These are phyloP conservation scores for Skeletonema grethae DNA, from an alignment of 108 stramenopile species.

Conservation along the genomic window DNA sequence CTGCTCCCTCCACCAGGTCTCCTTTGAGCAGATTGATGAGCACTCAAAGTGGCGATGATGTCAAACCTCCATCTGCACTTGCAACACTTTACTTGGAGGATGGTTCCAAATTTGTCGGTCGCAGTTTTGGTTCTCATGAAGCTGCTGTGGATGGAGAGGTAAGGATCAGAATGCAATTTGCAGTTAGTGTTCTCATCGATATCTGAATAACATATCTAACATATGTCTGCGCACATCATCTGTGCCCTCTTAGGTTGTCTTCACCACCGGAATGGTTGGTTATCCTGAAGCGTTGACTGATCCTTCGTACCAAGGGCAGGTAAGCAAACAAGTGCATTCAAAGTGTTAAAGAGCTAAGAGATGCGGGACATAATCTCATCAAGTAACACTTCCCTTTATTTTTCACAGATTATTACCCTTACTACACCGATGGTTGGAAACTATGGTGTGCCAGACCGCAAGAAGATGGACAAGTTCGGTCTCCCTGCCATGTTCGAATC, in stretches of 20 bases:
- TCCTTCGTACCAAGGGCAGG: slow-evolving; percentile 97
- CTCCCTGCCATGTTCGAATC: slow-evolving; percentile 94
- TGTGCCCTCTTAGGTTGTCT: slow-evolving; percentile 87
- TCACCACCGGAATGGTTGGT: slow-evolving; percentile 99
- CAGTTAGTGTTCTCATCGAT: slow-evolving; percentile 1
- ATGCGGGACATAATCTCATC: background rate
- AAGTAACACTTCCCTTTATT: background rate
- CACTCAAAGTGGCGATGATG: slow-evolving; percentile 76
- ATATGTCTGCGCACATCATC: background rate
- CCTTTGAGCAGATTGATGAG: slow-evolving; percentile 32
- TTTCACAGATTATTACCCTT: slow-evolving; percentile 76
- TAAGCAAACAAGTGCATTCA: slow-evolving; percentile 32
- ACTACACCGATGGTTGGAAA: slow-evolving; percentile 98
- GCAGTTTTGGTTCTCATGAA: slow-evolving; percentile 79
- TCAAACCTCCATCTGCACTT: slow-evolving; percentile 66
- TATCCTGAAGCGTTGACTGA: slow-evolving; percentile 98
- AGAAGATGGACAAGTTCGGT: slow-evolving; percentile 80
- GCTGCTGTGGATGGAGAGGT: slow-evolving; percentile 83
- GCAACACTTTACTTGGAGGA: slow-evolving; percentile 84
- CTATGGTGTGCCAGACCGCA: slow-evolving; percentile 96
- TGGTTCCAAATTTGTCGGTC: slow-evolving; percentile 72
- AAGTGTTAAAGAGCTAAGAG: background rate
- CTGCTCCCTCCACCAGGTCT: background rate
- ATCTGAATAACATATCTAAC: slow-evolving; percentile 5
- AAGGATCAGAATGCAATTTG: slow-evolving; percentile 17